phyloP scores from a whole-genome alignment of 345 rosid genomes.

The Bruguiera parviflora region DNA sequence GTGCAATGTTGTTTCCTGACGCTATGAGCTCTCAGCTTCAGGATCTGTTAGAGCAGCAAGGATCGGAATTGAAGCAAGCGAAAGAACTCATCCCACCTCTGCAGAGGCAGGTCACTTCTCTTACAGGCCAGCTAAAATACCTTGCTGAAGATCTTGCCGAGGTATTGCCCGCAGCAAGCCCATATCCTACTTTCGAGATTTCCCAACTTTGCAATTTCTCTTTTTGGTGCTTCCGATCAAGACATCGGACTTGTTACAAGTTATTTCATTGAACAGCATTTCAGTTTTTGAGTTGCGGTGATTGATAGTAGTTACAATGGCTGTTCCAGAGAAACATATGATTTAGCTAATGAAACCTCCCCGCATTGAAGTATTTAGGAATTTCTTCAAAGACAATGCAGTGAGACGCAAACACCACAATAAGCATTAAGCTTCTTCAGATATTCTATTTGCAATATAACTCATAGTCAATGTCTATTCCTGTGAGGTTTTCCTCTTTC shows the following conservation, averaged over 20 bases:
- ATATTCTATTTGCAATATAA: neutral
- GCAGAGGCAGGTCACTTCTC: slow-evolving; percentile 82
- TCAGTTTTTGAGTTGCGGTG: no score
- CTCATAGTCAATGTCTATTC: no score
- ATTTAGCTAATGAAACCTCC: neutral
- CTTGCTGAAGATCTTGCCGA: slow-evolving; percentile 78
- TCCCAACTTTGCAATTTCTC: neutral
- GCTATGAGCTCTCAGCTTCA: slow-evolving; percentile 53
- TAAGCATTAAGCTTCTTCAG: neutral
- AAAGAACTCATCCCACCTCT: slow-evolving; percentile 72
- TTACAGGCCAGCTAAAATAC: slow-evolving; percentile 77
- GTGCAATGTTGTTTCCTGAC: slow-evolving; percentile 76
- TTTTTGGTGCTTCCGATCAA: neutral
- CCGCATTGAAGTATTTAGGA: neutral
- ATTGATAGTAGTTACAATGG: neutral
- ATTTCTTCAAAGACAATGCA: neutral
- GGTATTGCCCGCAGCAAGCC: slow-evolving; percentile 34
- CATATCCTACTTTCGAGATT: neutral
- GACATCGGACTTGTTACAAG: no score
- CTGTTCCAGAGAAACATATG: neutral
- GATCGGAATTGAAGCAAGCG: slow-evolving; percentile 73
- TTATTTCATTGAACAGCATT: no score
- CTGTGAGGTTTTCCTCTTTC: no score
- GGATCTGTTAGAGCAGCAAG: slow-evolving; percentile 50
- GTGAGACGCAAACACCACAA: neutral